These are phyloP conservation scores for Coniella lustricola DNA, from an alignment of 2,329 filamentous ascomycete species.

Conservation along the genomic window DNA sequence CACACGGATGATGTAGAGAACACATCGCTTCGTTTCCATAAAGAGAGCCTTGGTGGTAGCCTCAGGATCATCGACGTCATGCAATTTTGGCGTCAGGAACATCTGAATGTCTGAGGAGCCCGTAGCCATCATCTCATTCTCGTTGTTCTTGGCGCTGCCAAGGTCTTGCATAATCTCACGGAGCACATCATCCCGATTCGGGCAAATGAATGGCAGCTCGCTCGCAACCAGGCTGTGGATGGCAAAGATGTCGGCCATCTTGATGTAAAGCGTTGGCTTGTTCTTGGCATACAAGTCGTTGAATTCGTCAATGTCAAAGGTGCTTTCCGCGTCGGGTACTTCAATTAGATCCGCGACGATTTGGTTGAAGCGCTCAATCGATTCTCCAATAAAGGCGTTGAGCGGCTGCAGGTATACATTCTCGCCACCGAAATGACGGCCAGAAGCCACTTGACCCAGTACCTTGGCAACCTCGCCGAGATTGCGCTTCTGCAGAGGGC, in stretches of 20 bases:
- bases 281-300: slow-evolving; percentile 95
- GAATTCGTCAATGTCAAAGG: slow-evolving; percentile 98
- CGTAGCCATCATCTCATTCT: slow-evolving; percentile 83
- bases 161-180: slow-evolving; percentile 90
- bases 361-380: slow-evolving; percentile 68
- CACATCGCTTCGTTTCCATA: slow-evolving; percentile 96
- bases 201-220: slow-evolving; percentile 72
- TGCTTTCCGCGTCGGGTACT: slow-evolving; percentile 78
- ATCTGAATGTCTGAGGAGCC: slow-evolving; percentile 85
- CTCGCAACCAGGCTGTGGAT: slow-evolving; percentile 83
- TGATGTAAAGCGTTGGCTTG: slow-evolving; percentile 98
- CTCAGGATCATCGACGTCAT: slow-evolving; percentile 87
- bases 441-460: slow-evolving; percentile 79
- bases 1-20: slow-evolving; percentile 94
- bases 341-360: slow-evolving; percentile 74
- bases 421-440: slow-evolving; percentile 83
- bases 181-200: slow-evolving; percentile 75
- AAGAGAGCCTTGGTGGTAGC: slow-evolving; percentile 87
- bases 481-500: slow-evolving; percentile 89
- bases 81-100: slow-evolving; percentile 82
- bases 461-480: slow-evolving; percentile 87
- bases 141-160: slow-evolving; percentile 92
- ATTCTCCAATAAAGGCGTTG: slow-evolving; percentile 84
- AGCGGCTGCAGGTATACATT: slow-evolving; percentile 94
- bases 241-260: slow-evolving; percentile 94